Conservation (phyloP, 257 asterid genomes). For the Przewalskia tangutica region DNA sequence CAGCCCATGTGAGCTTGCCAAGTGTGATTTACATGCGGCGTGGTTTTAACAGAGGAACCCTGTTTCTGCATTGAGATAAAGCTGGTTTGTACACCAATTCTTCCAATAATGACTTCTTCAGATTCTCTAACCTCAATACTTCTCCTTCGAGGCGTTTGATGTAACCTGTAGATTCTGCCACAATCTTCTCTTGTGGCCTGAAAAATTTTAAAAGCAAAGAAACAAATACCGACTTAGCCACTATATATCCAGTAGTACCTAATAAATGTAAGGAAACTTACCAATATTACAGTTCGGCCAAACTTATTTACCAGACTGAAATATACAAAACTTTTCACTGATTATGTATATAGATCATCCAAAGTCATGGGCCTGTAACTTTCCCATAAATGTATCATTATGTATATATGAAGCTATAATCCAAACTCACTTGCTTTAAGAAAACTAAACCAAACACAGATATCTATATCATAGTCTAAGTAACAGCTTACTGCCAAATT, state of each 20-base stretch:
- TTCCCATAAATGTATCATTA: background rate
- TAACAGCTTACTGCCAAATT: background rate
- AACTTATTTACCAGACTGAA: too few species aligned
- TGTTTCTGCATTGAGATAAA: constrained; percentile 19
- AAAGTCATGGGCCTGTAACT: too few species aligned
- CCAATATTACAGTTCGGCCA: too few species aligned
- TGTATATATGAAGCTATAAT: background rate
- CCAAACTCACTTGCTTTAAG: background rate
- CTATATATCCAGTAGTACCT: background rate
- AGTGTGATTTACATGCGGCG: too few species aligned
- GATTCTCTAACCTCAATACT: constrained; percentile 37
- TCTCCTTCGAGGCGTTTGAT: constrained; percentile 42
- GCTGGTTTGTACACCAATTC: constrained; percentile 9
- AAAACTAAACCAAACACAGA: background rate
- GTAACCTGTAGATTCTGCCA: constrained; percentile 34
- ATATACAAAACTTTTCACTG: too few species aligned
- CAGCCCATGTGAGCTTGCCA: constrained; percentile 27
- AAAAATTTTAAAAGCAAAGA: background rate
- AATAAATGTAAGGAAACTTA: background rate
- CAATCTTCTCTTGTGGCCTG: constrained; percentile 41
- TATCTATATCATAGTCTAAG: background rate
- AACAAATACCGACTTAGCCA: background rate
- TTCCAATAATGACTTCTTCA: constrained; percentile 19
- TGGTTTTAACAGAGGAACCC: constrained; percentile 24
- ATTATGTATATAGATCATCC: too few species aligned